These are phyloP conservation scores for Chalaropsis thielavioides DNA, from an alignment of 2,329 filamentous ascomycete genomes.

Conservation along the genomic window DNA sequence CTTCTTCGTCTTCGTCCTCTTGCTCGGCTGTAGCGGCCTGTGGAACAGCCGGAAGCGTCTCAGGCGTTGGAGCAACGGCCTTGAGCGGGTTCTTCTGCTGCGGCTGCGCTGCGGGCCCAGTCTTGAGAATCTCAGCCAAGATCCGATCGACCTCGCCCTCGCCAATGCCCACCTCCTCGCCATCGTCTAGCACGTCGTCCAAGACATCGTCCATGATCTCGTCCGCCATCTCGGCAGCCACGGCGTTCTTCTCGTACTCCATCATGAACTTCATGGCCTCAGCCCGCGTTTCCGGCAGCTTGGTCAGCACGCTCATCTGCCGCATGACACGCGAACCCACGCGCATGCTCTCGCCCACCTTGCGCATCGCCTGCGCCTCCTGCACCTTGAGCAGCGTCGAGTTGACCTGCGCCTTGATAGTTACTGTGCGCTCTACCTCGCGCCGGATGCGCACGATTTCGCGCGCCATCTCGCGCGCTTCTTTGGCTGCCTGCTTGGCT, in stretches of 20 bases:
- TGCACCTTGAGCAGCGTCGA: slow-evolving; percentile 96
- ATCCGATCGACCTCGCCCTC: slow-evolving; percentile 83
- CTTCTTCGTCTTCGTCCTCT: slow-evolving; percentile 62
- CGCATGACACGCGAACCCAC: slow-evolving; percentile 89
- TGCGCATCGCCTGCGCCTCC: slow-evolving; percentile 86
- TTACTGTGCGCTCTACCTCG: slow-evolving; percentile 58
- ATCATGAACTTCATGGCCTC: slow-evolving; percentile 81
- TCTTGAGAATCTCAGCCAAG: slow-evolving; percentile 77
- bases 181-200: slow-evolving; percentile 52
- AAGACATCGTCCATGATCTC: slow-evolving; percentile 68
- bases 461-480: slow-evolving; percentile 75
- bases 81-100: slow-evolving; percentile 36
- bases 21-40: slow-evolving; percentile 36
- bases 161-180: slow-evolving; percentile 32
- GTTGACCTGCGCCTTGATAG: slow-evolving; percentile 78
- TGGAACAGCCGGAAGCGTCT: slow-evolving; percentile 36
- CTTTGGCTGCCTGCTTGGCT: slow-evolving; percentile 61
- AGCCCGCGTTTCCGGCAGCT: slow-evolving; percentile 64
- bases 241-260: slow-evolving; percentile 85
- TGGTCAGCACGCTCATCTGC: slow-evolving; percentile 76
- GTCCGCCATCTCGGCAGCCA: slow-evolving; percentile 94
- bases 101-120: slow-evolving; percentile 48
- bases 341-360: slow-evolving; percentile 85
- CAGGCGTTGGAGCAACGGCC: slow-evolving; percentile 41
- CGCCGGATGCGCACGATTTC: slow-evolving; percentile 76